A percentile compares a stretch with the other conserved stretches of the same genome.
Evolutionary conservation across 2,329 filamentous ascomycete genomes (phyloP).

Genomic region (Xylaria sp.): DNA sequence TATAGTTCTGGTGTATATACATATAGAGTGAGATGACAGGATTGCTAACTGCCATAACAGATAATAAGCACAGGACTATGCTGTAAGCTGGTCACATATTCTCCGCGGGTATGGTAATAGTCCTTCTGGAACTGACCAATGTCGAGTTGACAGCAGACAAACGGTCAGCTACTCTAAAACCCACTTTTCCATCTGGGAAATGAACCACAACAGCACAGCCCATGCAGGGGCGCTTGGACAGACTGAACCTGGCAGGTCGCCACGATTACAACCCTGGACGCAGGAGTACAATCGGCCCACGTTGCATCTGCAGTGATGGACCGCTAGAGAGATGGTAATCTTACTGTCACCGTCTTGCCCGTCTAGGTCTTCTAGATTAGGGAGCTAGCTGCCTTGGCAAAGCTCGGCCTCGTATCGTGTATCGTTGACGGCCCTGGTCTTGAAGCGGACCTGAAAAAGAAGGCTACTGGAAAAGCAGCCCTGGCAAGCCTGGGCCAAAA

Average conservation of each 20-base stretch:
- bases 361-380: slow-evolving; percentile 16
- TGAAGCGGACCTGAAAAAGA: slow-evolving; percentile 29
- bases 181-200: slow-evolving; percentile 30
- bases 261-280: slow-evolving; percentile 15
- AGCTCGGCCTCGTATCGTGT: slow-evolving; percentile 29
- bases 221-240: slow-evolving; percentile 26
- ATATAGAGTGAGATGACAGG: slow-evolving; percentile 12
- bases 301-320: slow-evolving; percentile 18
- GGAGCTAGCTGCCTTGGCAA: slow-evolving; percentile 29
- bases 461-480: slow-evolving; percentile 19
- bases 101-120: slow-evolving; percentile 4
- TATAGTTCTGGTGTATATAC: not conserved
- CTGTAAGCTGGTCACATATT: slow-evolving; percentile 2
- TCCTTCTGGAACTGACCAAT: slow-evolving; percentile 24
- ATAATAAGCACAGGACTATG: no score
- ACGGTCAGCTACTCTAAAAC: not conserved
- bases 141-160: slow-evolving; percentile 10
- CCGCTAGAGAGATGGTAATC: slow-evolving; percentile 28
- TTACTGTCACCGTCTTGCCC: slow-evolving; percentile 28
- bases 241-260: slow-evolving; percentile 25
- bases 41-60: not conserved
- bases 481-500: slow-evolving; percentile 10
- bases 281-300: slow-evolving; percentile 23
- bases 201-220: slow-evolving; percentile 34
- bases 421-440: slow-evolving; percentile 21